Base-by-base conservation (phyloP, 2,329 filamentous ascomycete species). In the Pestalotiopsis sp. region DNA sequence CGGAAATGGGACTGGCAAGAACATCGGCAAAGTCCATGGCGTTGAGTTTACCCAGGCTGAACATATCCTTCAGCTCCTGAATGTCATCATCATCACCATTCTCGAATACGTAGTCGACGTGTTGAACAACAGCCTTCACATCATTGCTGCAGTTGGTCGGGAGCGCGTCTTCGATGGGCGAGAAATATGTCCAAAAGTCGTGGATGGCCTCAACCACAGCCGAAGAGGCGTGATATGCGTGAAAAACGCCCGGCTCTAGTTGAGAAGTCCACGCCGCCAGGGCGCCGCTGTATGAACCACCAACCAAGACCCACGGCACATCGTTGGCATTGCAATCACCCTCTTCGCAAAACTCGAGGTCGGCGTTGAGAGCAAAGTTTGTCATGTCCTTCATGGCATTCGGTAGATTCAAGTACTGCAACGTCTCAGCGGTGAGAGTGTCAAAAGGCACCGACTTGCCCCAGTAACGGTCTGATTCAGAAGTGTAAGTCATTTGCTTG, bases 241-340 rank as follows among this genome's bases (percentile, higher is more conserved):
- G 85, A 74, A 85, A 83, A 6, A 83, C 83, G 31, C 84, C 85
- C 0, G 85, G 84, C 12, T 82, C 79, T 13, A 81, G 77, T 14
- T 81, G 78, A 27, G 81, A 82, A 12, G 79, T 81, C 84, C 84
- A 86, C 7, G 84, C 84, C 2, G 85, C 75, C 6, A 87, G 78
- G 7, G 83, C 85, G 45, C 85, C 85, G 39, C 82, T 82, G 70
- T 87, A 87, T 3, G 83, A 86, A 7, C 83, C 86, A 7, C 85
- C 85, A 25, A 83, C 77, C 39, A 86, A 76, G n/a, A 87, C 80
- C 85, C 86, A 88, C 0, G 86, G 85, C 14, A 84, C 83, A 31
- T 81, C 78, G 17, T 79, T 75, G 9, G 83, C 81, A 52, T 83
- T 81, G 68, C 78, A 81, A 71, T 74, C 52, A 75, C 73, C 63